Conservation (phyloP, 495 filamentous ascomycete genomes). For the Evernia prunastri region DNA sequence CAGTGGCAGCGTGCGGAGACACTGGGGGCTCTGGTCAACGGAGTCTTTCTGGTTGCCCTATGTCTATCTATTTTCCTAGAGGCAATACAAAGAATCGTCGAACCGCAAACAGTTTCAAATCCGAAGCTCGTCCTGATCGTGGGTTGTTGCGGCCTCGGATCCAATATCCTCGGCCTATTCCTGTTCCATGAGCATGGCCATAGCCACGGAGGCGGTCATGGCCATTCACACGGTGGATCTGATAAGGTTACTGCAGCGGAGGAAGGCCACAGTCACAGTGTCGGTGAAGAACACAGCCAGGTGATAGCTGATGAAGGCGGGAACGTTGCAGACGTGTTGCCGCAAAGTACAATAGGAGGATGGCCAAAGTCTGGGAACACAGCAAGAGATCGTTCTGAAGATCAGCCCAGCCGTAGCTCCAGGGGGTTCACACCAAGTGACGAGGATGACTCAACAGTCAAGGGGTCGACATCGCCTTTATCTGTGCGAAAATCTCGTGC, state of each 20-base stretch:
- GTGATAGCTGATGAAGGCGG: slow-evolving; percentile 40
- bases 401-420: slow-evolving; percentile 21
- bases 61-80: slow-evolving; percentile 95
- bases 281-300: slow-evolving; percentile 18
- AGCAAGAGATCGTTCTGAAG: slow-evolving; percentile 37
- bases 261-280: slow-evolving; percentile 38
- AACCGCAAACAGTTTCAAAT: slow-evolving; percentile 77
- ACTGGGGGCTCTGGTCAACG: slow-evolving; percentile 88
- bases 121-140: slow-evolving; percentile 82
- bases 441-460: slow-evolving; percentile 31
- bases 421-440: slow-evolving; percentile 18
- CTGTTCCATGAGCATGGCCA: slow-evolving; percentile 93
- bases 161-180: slow-evolving; percentile 81
- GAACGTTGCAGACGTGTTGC: slow-evolving; percentile 45
- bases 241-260: slow-evolving; percentile 39
- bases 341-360: slow-evolving; percentile 27
- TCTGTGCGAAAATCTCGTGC: slow-evolving; percentile 24
- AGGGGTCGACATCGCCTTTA: slow-evolving; percentile 31
- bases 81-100: slow-evolving; percentile 80
- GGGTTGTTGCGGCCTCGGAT: slow-evolving; percentile 76
- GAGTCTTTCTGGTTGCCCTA: slow-evolving; percentile 91
- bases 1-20: slow-evolving; percentile 98
- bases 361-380: slow-evolving; percentile 36
- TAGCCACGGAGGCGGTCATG: slow-evolving; percentile 58
- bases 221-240: slow-evolving; percentile 38